Evolutionary conservation across 202 grass and related monocot genomes (phyloP).

Genomic region (Bolboschoenoplectus hybrid): DNA sequence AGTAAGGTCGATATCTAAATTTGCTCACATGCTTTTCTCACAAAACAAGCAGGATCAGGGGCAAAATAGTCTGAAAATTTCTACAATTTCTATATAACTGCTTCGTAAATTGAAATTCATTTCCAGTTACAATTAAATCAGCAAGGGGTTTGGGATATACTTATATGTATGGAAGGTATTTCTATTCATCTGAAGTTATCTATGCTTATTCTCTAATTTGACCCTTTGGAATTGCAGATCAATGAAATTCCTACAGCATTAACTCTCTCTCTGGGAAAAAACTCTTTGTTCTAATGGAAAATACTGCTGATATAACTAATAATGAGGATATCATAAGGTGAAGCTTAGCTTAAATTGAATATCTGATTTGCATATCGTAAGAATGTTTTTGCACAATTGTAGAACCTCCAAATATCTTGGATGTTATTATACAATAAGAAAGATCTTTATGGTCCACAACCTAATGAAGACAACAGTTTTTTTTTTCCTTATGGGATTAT

Average conservation of each 20-base stretch:
- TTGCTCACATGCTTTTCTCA: background rate
- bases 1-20: too few species aligned
- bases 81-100: background rate
- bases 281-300: slow-evolving; percentile 19
- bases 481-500: background rate
- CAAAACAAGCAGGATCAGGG: background rate
- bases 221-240: slow-evolving; percentile 21
- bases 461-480: background rate
- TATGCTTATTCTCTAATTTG: background rate
- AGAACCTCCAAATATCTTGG: background rate
- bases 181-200: background rate
- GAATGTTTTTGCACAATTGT: background rate
- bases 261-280: background rate
- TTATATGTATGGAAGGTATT: background rate
- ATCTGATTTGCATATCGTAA: slow-evolving; percentile 3
- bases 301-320: background rate
- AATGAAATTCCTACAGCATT: background rate
- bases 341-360: background rate
- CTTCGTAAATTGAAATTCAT: slow-evolving; percentile 18
- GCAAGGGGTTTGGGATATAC: background rate
- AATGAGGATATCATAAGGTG: slow-evolving; percentile 2
- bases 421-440: slow-evolving; percentile 10
- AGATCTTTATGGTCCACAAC: background rate
- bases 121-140: slow-evolving; percentile 1
- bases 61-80: background rate